Evolutionary conservation across 208 protist species (phyloP), one percentile per base, ranked within the genome.

Genomic region (Lotmaria passim): DNA sequence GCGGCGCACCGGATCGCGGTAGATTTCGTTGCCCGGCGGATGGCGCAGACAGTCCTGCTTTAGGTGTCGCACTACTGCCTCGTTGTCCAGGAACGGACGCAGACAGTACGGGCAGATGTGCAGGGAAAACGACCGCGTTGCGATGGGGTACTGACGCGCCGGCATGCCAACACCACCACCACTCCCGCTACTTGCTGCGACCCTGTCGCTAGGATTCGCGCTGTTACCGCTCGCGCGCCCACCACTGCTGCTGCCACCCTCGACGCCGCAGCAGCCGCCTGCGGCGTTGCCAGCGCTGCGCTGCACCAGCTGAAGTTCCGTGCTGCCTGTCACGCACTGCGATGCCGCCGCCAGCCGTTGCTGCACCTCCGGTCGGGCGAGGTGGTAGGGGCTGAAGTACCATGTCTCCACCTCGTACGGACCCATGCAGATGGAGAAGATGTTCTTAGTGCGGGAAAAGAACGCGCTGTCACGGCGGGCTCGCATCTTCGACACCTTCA

Each of bases 21-120:
- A 97, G 44, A 97, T 84, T 51, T 97, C 93, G 56, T 88, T 82
- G 30, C 93, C 93, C 8, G 93, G 90, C 6, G 98, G 98, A 63
- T 98, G 91, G 0, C 95, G 82, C 44, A 74, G 71, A 50, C 93
- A 93, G 59, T 90, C 97, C 47, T 93, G 87, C 10, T 61, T 39
- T 38, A 94, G 80, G 75, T 99, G 98, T 14, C 93, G 79, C 57
- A 82, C 69, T 55, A 86, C 73, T 67, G 95, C 79, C 79, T 90
- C 55, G 70, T 88, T 33, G 81, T 95, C 78, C 65, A 89, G 73
- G 66, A 98, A 98, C 34, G 98, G 98, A 12, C 98, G 89, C 14
- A 99, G 82, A 78, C 98, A 99, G 77, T 95, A 99, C 53, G 99
- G 98, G 76, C 98, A 99, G n/a, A 99, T 81, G 72, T 98, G 99